phyloP scores from a whole-genome alignment of 495 filamentous ascomycete genomes.

The Astrocystis sublimbata region DNA sequence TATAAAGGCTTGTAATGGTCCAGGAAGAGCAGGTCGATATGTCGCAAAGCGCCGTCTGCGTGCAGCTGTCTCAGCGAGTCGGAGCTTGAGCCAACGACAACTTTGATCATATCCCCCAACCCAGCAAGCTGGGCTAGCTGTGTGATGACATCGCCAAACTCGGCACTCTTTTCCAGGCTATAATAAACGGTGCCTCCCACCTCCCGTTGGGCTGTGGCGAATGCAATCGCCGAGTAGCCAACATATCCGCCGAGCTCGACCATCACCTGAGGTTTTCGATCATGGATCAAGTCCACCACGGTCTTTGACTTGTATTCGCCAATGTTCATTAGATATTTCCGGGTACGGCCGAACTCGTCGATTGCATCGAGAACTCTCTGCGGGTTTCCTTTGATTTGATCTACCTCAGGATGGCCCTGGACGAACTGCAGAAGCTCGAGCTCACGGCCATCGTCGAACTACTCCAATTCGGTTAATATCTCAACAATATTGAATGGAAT shows the following conservation, averaged over 20 bases:
- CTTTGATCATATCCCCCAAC: slow-evolving; percentile 62
- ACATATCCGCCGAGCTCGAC: slow-evolving; percentile 82
- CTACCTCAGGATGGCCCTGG: slow-evolving; percentile 53
- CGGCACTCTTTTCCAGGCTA: slow-evolving; percentile 67
- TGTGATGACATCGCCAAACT: slow-evolving; percentile 64
- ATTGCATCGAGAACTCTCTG: slow-evolving; percentile 65
- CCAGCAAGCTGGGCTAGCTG: slow-evolving; percentile 68
- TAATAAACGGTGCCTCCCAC: slow-evolving; percentile 63
- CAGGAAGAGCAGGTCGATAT: slow-evolving; percentile 70
- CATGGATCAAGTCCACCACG: slow-evolving; percentile 62
- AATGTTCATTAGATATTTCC: slow-evolving; percentile 77
- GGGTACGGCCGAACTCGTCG: slow-evolving; percentile 65
- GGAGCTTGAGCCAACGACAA: slow-evolving; percentile 66
- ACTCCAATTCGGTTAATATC: slow-evolving; percentile 14
- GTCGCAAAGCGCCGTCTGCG: slow-evolving; percentile 47
- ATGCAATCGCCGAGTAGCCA: slow-evolving; percentile 76
- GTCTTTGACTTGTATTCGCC: slow-evolving; percentile 71
- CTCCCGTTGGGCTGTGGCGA: slow-evolving; percentile 60
- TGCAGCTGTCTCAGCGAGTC: slow-evolving; percentile 58
- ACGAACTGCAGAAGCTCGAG: slow-evolving; percentile 70
- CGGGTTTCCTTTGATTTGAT: slow-evolving; percentile 64
- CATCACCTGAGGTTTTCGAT: slow-evolving; percentile 65
- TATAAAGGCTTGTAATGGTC: slow-evolving; percentile 77
- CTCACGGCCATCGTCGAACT: slow-evolving; percentile 72
- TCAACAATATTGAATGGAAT: background rate